phyloP scores from a whole-genome alignment of 2,329 filamentous ascomycete genomes.

The Colletotrichum somersetense region DNA sequence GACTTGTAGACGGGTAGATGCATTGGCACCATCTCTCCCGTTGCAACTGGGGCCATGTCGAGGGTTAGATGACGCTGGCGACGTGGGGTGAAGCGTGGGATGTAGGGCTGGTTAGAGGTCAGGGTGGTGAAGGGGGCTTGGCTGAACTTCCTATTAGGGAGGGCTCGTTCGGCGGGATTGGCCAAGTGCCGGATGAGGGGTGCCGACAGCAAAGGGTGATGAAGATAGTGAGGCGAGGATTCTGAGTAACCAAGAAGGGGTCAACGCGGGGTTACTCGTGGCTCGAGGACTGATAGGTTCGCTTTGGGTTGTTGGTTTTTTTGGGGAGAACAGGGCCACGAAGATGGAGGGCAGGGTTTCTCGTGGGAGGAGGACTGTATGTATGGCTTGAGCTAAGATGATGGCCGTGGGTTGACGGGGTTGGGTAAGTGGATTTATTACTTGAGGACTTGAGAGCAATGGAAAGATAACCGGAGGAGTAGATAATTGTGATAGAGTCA shows the following conservation, averaged over 20 bases:
- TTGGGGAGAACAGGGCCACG: slow-evolving; percentile 15
- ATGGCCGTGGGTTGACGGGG: slow-evolving; percentile 15
- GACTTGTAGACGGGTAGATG: slow-evolving; percentile 56
- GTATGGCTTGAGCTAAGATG: slow-evolving; percentile 14
- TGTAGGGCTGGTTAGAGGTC: slow-evolving; percentile 42
- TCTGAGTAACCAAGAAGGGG: slow-evolving; percentile 32
- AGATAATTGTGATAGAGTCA: slow-evolving; percentile 18
- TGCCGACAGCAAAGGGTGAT: slow-evolving; percentile 18
- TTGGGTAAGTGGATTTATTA: slow-evolving; percentile 21
- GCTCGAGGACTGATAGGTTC: slow-evolving; percentile 39
- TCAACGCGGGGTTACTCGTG: slow-evolving; percentile 40
- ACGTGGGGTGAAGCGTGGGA: slow-evolving; percentile 53
- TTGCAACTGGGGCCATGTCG: slow-evolving; percentile 65
- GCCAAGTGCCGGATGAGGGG: slow-evolving; percentile 33
- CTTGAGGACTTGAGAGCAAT: slow-evolving; percentile 20
- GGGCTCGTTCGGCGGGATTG: slow-evolving; percentile 39
- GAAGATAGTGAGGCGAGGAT: slow-evolving; percentile 27
- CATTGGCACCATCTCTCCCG: slow-evolving; percentile 57
- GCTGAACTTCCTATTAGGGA: slow-evolving; percentile 43
- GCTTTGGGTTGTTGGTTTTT: slow-evolving; percentile 20
- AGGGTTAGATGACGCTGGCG: slow-evolving; percentile 45
- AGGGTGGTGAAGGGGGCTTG: slow-evolving; percentile 41
- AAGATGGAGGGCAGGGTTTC: slow-evolving; percentile 31
- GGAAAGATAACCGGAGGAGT: slow-evolving; percentile 10
- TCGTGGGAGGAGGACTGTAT: slow-evolving; percentile 44